A percentile compares a stretch with the other conserved stretches of the same genome.
These are phyloP conservation scores for Euphorbia corollata DNA, from an alignment of 441 rosid species.

Conservation along the genomic window DNA sequence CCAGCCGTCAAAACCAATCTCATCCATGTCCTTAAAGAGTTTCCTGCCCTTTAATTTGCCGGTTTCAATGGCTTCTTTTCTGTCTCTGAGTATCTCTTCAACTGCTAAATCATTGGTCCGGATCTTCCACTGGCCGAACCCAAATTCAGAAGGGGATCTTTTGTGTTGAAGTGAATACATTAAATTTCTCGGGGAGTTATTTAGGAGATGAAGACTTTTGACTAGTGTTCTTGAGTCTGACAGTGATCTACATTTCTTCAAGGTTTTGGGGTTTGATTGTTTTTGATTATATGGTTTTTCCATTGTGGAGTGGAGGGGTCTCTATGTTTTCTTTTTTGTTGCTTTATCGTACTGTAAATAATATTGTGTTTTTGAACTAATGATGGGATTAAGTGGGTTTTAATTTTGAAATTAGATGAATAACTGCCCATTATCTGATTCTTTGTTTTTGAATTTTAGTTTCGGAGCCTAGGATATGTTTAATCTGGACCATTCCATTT, in stretches of 20 bases:
- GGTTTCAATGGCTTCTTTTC: constrained; percentile 32
- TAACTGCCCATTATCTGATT: constrained; percentile 25
- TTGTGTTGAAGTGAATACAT: constrained; percentile 35
- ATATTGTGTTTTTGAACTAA: no score
- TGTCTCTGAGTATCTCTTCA: constrained; percentile 30
- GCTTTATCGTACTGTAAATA: no score
- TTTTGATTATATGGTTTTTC: no score
- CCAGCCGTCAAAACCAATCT: constrained; percentile 18
- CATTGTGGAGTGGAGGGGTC: no score
- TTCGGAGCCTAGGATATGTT: constrained; percentile 6
- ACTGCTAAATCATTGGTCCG: constrained; percentile 22
- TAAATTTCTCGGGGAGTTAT: constrained; percentile 25
- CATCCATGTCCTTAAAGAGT: constrained; percentile 31
- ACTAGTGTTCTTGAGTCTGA: constrained; percentile 22
- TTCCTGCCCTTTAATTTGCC: constrained; percentile 36
- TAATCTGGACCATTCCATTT: neutral
- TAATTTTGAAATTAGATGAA: neutral
- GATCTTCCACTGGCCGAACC: no score
- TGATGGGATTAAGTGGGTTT: no score
- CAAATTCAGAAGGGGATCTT: no score
- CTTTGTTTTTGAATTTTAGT: constrained; percentile 23
- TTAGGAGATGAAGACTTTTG: constrained; percentile 26
- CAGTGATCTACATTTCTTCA: constrained; percentile 21
- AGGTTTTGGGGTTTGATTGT: constrained; percentile 11
- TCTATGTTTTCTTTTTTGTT: no score